Evolutionary conservation across 2,329 filamentous ascomycete species (phyloP).

Genomic region (Colletotrichum liaoningense): DNA sequence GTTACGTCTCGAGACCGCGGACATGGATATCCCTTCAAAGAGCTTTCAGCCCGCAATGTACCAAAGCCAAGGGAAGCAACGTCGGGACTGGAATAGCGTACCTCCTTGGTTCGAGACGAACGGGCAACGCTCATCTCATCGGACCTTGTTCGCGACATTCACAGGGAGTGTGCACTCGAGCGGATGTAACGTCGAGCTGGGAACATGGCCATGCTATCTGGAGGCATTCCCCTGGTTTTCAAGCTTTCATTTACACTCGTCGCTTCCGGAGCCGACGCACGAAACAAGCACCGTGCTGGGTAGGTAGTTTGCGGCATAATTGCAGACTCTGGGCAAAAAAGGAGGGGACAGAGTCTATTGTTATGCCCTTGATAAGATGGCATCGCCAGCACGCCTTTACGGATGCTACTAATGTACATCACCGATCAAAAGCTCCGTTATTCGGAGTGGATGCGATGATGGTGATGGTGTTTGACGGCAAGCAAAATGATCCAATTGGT

Average conservation of each 20-base stretch:
- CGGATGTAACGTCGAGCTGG: conserved; percentile 25
- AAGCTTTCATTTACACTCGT: conserved; percentile 9
- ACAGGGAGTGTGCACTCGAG: conserved; percentile 13
- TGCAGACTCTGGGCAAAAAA: not conserved
- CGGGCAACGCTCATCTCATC: conserved; percentile 30
- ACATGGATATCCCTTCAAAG: conserved; percentile 14
- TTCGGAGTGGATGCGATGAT: not conserved
- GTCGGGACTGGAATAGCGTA: conserved; percentile 8
- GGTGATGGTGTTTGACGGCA: not conserved
- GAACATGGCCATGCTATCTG: conserved; percentile 5
- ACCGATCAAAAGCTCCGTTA: conserved; percentile 8
- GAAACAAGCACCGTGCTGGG: not conserved
- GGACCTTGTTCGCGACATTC: conserved; percentile 16
- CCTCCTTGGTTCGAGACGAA: conserved; percentile 29
- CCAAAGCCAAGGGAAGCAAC: not conserved
- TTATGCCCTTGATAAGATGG: conserved; percentile 12
- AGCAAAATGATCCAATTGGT: not conserved
- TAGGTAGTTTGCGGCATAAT: not conserved
- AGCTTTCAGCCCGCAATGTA: not conserved
- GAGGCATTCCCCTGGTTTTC: not conserved
- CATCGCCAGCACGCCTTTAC: conserved; percentile 18
- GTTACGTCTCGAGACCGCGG: conserved; percentile 6
- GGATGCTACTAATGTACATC: not conserved
- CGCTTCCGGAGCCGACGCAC: conserved; percentile 8
- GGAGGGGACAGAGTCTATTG: not conserved